phyloP scores from a whole-genome alignment of 441 rosid genomes.

The Syzygium malaccense region DNA sequence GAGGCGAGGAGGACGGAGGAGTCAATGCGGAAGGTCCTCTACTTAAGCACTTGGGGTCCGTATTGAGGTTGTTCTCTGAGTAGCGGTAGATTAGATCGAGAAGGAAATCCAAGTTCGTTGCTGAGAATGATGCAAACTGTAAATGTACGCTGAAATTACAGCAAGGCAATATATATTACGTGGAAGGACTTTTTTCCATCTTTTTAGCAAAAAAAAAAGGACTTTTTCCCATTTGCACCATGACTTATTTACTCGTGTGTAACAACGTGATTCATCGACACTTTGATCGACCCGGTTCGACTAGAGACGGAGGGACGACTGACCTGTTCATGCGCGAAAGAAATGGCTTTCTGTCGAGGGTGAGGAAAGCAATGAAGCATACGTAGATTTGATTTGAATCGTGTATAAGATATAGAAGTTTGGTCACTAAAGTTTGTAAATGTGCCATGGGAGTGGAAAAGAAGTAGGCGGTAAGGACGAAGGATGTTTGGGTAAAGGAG shows the following conservation, averaged over 20 bases:
- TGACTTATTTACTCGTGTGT: not conserved
- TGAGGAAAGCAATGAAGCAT: no score
- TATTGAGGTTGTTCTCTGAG: not conserved
- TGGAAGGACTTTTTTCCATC: not conserved
- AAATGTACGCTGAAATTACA: not conserved
- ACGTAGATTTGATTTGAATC: not conserved
- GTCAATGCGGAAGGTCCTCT: slow-evolving; percentile 1
- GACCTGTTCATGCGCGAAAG: no score
- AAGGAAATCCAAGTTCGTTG: not conserved
- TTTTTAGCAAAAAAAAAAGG: not conserved
- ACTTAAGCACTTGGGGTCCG: slow-evolving; percentile 4
- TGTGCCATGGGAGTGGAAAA: no score
- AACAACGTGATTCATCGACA: no score
- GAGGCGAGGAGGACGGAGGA: not conserved
- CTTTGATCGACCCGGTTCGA: no score
- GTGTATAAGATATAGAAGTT: not conserved
- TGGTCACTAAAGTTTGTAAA: no score
- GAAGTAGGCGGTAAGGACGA: no score
- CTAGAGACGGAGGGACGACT: no score
- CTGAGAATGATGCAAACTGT: not conserved
- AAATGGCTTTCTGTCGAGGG: no score
- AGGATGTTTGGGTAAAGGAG: no score
- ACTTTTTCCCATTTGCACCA: not conserved
- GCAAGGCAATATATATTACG: not conserved
- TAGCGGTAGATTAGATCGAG: not conserved